phyloP scores from a whole-genome alignment of 2,329 filamentous ascomycete species.

The Aspergillus ochraceus region DNA sequence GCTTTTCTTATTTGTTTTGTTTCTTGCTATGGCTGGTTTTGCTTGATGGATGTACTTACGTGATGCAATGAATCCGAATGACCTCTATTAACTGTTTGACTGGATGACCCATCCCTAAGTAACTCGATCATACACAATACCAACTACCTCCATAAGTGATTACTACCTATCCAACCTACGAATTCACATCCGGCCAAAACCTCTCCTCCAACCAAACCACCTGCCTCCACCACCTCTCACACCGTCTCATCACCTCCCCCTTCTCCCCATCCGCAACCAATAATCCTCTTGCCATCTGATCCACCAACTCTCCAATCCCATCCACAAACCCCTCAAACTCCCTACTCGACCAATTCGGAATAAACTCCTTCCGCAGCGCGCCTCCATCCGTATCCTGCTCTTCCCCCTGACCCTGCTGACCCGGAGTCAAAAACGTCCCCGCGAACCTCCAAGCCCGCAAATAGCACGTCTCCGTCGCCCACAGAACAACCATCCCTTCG shows the following conservation, averaged over 20 bases:
- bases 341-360: conserved; percentile 66
- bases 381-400: conserved; percentile 63
- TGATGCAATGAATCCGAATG: not conserved
- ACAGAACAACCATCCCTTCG: conserved; percentile 71
- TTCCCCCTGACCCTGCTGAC: conserved; percentile 16
- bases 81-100: not conserved
- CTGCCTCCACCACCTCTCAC: conserved; percentile 50
- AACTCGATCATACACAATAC: not conserved
- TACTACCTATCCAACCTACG: not conserved
- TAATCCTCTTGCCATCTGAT: conserved; percentile 51
- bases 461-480: conserved; percentile 71
- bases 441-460: conserved; percentile 58
- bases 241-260: conserved; percentile 43
- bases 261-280: conserved; percentile 36
- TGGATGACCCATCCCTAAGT: not conserved
- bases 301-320: conserved; percentile 55
- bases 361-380: conserved; percentile 63
- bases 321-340: conserved; percentile 63
- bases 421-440: too few relatives aligned
- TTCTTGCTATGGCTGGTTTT: not conserved
- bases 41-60: not conserved
- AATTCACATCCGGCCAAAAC: conserved; percentile 56
- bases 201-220: conserved; percentile 56
- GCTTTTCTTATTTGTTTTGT: not conserved
- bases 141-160: not conserved